Conservation (phyloP, 2,329 filamentous ascomycete genomes). For the Fusarium austroafricanum region DNA sequence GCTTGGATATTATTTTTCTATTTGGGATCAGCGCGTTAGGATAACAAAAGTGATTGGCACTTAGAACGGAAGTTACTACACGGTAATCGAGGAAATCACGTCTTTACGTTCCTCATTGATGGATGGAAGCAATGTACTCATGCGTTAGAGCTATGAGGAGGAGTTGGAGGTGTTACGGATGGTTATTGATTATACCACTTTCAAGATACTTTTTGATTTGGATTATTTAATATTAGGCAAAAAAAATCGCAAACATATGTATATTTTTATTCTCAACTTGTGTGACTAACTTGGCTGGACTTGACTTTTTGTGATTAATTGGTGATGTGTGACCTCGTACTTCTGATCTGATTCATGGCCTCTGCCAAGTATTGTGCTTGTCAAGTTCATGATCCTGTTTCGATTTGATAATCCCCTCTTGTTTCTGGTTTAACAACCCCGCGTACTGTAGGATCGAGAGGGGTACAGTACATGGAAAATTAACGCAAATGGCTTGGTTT, state of each 20-base stretch:
- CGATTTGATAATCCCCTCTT: conserved; percentile 8
- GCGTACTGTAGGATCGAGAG: conserved; percentile 6
- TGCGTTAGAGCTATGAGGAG: conserved; percentile 33
- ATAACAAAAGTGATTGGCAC: conserved; percentile 47
- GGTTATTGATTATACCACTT: conserved; percentile 33
- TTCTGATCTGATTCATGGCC: neutral
- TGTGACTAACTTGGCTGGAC: too few relatives aligned
- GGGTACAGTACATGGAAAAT: too few relatives aligned
- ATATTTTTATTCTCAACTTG: neutral
- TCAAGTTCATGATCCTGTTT: conserved; percentile 3
- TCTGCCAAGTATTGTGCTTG: neutral
- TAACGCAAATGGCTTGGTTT: conserved; percentile 30
- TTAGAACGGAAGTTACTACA: conserved; percentile 47
- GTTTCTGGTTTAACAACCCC: conserved; percentile 25
- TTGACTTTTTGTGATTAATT: too few relatives aligned
- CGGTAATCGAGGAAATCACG: conserved; percentile 46
- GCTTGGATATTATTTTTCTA: conserved; percentile 30
- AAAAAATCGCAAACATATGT: conserved; percentile 39
- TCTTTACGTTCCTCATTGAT: conserved; percentile 38
- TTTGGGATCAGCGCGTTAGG: conserved; percentile 39
- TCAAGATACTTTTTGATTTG: conserved; percentile 27
- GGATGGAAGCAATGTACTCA: conserved; percentile 30
- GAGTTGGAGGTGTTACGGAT: conserved; percentile 36
- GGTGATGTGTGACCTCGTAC: neutral
- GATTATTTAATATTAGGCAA: conserved; percentile 37